Conservation (phyloP, 306 rosid genomes). For the Acacia melanoxylon region DNA sequence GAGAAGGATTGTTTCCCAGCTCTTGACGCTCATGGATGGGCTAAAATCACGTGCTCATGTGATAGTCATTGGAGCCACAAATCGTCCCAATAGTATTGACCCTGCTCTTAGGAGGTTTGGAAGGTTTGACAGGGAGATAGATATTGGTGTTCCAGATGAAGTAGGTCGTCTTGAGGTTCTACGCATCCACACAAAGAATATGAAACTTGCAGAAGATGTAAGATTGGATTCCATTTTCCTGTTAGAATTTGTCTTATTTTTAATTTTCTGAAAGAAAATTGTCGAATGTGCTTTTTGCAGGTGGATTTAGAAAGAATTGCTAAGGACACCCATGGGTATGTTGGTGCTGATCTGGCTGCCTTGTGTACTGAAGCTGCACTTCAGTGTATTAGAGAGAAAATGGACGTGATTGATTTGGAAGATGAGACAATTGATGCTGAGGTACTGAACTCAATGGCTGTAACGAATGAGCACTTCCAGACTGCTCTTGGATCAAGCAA, state of each 20-base stretch:
- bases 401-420: constrained; percentile 95
- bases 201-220: constrained; percentile 97
- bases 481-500: constrained; percentile 98
- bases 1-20: constrained; percentile 96
- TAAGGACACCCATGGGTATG: constrained; percentile 93
- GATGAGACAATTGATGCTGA: constrained; percentile 96
- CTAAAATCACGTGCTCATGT: constrained; percentile 92
- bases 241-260: background rate
- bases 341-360: constrained; percentile 96
- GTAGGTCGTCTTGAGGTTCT: constrained; percentile 96
- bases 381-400: constrained; percentile 95
- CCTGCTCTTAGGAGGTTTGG: constrained; percentile 98
- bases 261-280: background rate
- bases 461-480: constrained; percentile 87
- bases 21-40: constrained; percentile 97
- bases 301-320: constrained; percentile 92
- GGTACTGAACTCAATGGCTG: constrained; percentile 97
- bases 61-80: constrained; percentile 95
- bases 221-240: constrained; percentile 20
- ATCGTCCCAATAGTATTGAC: constrained; percentile 96
- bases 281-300: constrained; percentile 38
- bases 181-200: constrained; percentile 94
- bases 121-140: constrained; percentile 96
- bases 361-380: constrained; percentile 98
- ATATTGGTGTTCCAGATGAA: constrained; percentile 96